phyloP scores from a whole-genome alignment of 2,329 filamentous ascomycete genomes.

The Ilyonectria robusta region DNA sequence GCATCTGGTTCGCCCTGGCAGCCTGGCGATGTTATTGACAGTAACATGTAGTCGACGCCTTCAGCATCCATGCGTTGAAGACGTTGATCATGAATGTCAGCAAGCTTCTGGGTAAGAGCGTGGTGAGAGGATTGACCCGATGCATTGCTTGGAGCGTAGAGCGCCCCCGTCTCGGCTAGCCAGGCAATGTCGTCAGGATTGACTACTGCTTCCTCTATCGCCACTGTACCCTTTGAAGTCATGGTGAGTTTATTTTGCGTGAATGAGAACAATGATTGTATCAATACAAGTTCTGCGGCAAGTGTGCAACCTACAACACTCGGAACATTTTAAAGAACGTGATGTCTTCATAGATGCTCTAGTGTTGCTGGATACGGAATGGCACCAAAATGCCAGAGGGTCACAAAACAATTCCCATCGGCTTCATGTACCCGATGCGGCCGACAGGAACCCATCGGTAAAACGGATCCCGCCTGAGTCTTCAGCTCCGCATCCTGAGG shows the following conservation, averaged over 20 bases:
- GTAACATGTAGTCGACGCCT: constrained; percentile 31
- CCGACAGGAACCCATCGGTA: not conserved
- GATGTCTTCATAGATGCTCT: not conserved
- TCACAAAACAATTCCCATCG: fast-evolving
- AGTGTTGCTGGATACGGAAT: not conserved
- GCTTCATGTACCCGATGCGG: not conserved
- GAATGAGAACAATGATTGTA: not conserved
- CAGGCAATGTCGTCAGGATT: constrained; percentile 18
- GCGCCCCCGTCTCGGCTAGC: constrained; percentile 4
- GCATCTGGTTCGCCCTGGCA: constrained; percentile 18
- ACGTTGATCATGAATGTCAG: constrained; percentile 28
- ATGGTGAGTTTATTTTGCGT: not conserved
- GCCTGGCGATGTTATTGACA: constrained; percentile 28
- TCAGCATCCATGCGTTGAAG: constrained; percentile 19
- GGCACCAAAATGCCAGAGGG: not conserved
- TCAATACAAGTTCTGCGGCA: not conserved
- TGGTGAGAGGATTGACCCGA: not conserved
- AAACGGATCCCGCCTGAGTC: too few species aligned
- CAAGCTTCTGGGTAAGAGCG: constrained; percentile 11
- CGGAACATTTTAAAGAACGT: not conserved
- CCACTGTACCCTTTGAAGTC: constrained; percentile 15
- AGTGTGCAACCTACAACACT: not conserved
- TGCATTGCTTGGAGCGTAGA: constrained; percentile 8
- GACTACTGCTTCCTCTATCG: constrained; percentile 18
- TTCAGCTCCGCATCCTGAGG: too few species aligned